Conservation (phyloP, 2,329 filamentous ascomycete species). For the Trichoderma sp. region DNA sequence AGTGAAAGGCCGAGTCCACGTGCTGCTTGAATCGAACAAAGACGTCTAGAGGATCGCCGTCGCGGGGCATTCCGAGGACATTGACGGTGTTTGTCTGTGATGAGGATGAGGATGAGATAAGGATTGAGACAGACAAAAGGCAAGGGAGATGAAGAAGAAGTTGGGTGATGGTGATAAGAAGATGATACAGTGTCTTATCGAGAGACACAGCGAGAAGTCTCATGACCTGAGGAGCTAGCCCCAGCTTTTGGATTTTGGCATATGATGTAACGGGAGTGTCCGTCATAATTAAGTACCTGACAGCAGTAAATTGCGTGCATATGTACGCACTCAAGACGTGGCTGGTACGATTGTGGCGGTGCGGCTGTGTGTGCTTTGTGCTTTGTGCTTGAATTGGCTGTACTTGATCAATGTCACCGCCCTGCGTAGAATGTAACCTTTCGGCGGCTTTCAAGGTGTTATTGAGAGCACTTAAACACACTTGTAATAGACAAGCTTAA, state of each 20-base stretch:
- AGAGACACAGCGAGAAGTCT: not conserved
- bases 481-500: not conserved
- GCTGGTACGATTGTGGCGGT: constrained; percentile 4
- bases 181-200: not conserved
- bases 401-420: not conserved
- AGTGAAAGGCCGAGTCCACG: constrained; percentile 39
- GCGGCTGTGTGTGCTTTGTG: not conserved
- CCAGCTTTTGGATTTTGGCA: not conserved
- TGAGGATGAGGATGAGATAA: not conserved
- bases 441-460: not conserved
- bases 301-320: constrained; percentile 4
- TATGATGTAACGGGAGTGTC: not conserved
- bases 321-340: constrained; percentile 9
- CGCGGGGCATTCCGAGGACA: constrained; percentile 24
- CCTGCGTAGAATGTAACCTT: not conserved
- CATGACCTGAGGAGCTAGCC: not conserved
- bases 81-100: not conserved
- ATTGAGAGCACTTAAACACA: not conserved
- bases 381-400: no score
- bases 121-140: not conserved
- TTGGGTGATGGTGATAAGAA: not conserved
- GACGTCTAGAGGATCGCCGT: constrained; percentile 22
- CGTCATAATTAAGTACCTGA: not conserved
- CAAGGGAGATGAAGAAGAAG: not conserved
- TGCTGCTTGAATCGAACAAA: constrained; percentile 28